Conservation (phyloP, 495 filamentous ascomycete species). For the Rhypophila decipiens region DNA sequence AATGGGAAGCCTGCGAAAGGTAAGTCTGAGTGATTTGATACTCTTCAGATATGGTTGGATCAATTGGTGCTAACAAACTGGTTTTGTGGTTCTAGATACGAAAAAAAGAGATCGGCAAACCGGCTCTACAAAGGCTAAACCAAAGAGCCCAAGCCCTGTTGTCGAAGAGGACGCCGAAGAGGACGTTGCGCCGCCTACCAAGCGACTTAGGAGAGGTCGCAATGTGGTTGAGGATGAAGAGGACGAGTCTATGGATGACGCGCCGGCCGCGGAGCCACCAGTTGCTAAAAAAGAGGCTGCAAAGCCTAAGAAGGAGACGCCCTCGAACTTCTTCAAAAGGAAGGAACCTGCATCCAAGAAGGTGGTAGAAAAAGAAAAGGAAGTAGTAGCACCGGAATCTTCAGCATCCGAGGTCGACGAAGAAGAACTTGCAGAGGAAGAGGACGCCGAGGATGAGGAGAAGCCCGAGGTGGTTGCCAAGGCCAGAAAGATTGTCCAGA, state of each 20-base stretch:
- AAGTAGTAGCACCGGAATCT: constrained; percentile 39
- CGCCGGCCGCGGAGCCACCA: constrained; percentile 11
- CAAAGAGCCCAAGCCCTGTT: constrained; percentile 17
- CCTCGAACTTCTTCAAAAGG: neutral
- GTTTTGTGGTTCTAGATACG: constrained; percentile 20
- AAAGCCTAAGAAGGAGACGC: constrained; percentile 13
- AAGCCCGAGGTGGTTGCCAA: constrained; percentile 71
- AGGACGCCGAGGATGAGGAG: constrained; percentile 56
- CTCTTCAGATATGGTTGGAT: neutral
- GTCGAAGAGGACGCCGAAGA: constrained; percentile 39
- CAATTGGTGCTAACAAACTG: neutral
- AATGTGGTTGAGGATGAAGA: constrained; percentile 37
- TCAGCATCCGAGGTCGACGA: constrained; percentile 49
- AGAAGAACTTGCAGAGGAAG: constrained; percentile 47
- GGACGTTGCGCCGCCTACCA: constrained; percentile 49
- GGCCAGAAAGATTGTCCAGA: constrained; percentile 77
- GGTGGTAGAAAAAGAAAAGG: constrained; percentile 25
- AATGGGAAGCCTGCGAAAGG: constrained; percentile 25
- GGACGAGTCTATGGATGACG: constrained; percentile 35
- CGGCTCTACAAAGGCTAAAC: constrained; percentile 5
- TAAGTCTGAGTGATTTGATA: constrained; percentile 10
- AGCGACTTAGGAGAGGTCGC: constrained; percentile 37
- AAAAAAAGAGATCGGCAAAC: constrained; percentile 28
- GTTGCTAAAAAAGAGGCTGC: constrained; percentile 15
- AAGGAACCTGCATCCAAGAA: constrained; percentile 13